Conservation (phyloP, 345 rosid species). For the Eucalyptus albens region DNA sequence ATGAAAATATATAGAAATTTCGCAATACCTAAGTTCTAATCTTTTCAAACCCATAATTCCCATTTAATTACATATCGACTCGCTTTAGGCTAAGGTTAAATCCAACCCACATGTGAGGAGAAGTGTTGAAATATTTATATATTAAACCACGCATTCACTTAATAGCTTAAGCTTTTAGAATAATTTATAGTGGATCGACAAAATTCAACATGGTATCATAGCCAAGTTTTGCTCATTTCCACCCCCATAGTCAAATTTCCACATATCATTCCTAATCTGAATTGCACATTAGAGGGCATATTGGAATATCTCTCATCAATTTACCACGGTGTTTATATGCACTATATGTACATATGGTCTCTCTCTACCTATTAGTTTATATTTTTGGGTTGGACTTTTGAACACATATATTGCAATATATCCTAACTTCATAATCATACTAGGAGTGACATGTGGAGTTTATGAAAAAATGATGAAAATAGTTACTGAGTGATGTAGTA, state of each 20-base stretch:
- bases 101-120: not conserved
- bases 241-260: not conserved
- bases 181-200: not conserved
- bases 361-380: not conserved
- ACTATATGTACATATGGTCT: not conserved
- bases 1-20: not conserved
- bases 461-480: not conserved
- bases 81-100: not conserved
- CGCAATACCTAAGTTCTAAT: not conserved
- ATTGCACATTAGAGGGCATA: not conserved
- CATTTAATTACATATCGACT: not conserved
- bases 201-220: not conserved
- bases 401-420: not conserved
- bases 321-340: not conserved
- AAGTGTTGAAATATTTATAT: not conserved
- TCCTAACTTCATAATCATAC: not conserved
- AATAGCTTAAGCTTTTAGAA: not conserved
- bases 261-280: not conserved
- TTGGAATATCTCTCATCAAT: not conserved
- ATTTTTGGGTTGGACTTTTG: not conserved
- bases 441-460: not conserved
- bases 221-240: not conserved
- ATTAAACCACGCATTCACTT: not conserved
- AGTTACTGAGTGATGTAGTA: fast-evolving
- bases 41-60: not conserved